phyloP scores from a whole-genome alignment of 805 yeast species.

The Barnettozyma pratensis region DNA sequence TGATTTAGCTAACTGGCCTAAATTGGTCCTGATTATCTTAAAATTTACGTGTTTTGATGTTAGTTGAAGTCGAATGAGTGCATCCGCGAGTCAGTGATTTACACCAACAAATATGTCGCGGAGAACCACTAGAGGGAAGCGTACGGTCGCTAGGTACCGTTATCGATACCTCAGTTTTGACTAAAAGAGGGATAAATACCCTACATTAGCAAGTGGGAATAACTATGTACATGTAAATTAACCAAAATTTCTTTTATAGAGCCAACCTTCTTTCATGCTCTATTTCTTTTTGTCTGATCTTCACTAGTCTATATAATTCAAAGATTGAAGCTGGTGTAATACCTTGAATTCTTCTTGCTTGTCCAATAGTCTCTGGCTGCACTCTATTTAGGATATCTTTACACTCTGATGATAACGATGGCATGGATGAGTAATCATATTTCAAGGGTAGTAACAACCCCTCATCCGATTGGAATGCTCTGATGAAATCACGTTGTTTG shows the following conservation, averaged over 20 bases:
- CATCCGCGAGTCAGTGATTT: too few species aligned
- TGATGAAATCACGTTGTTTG: slow-evolving; percentile 65
- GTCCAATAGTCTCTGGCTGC: slow-evolving; percentile 89
- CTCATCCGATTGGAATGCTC: slow-evolving; percentile 84
- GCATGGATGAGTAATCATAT: slow-evolving; percentile 53
- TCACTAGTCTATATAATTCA: slow-evolving; percentile 58
- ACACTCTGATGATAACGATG: slow-evolving; percentile 74
- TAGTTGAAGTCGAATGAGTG: too few species aligned
- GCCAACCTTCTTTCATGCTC: neutral
- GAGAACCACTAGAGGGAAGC: too few species aligned
- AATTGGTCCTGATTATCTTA: too few species aligned
- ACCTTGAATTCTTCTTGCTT: slow-evolving; percentile 92
- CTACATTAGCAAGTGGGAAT: too few species aligned
- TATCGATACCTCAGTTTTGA: too few species aligned
- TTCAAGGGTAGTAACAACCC: slow-evolving; percentile 61
- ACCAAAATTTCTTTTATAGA: neutral
- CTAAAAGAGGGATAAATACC: too few species aligned
- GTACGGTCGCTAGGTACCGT: too few species aligned
- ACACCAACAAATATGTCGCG: too few species aligned
- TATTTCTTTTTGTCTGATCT: slow-evolving; percentile 22
- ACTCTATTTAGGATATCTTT: slow-evolving; percentile 61
- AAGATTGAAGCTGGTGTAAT: slow-evolving; percentile 90
- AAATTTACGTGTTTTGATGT: too few species aligned
- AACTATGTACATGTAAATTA: neutral
- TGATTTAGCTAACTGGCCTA: too few species aligned